Evolutionary conservation across 2,329 filamentous ascomycete species (phyloP).

Genomic region (Eutypa lata): DNA sequence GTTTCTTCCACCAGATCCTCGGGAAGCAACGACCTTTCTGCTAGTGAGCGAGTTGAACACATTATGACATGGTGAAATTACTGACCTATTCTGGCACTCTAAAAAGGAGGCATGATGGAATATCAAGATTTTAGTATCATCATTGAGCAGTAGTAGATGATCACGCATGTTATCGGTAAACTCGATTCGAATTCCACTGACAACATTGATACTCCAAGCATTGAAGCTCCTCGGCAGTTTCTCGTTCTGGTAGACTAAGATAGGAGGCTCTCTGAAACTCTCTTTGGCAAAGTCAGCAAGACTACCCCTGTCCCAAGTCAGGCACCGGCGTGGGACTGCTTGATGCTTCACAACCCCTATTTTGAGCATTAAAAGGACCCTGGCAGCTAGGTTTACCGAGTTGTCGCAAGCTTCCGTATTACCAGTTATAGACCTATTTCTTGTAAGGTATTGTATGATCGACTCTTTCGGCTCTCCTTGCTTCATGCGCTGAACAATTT

Average conservation of each 20-base stretch:
- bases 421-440: no score
- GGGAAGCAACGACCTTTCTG: not conserved
- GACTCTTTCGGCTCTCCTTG: not conserved
- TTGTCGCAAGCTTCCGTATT: not conserved
- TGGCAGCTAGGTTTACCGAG: not conserved
- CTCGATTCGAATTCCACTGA: not conserved
- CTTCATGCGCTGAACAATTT: not conserved
- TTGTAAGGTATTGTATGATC: not conserved
- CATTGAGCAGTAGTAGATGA: not conserved
- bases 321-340: not conserved
- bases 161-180: not conserved
- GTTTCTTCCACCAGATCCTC: not conserved
- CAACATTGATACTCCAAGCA: not conserved
- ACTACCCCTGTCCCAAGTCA: not conserved
- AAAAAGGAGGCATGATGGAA: not conserved
- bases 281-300: not conserved
- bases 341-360: not conserved
- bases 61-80: no score
- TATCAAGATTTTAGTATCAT: not conserved
- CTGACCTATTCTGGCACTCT: not conserved
- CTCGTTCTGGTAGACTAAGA: not conserved
- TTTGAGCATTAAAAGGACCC: not conserved
- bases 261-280: not conserved
- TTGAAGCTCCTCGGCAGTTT: not conserved
- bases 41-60: no score